phyloP scores from a whole-genome alignment of 192 early-diverging fungal species.

The Funneliformis geosporum region DNA sequence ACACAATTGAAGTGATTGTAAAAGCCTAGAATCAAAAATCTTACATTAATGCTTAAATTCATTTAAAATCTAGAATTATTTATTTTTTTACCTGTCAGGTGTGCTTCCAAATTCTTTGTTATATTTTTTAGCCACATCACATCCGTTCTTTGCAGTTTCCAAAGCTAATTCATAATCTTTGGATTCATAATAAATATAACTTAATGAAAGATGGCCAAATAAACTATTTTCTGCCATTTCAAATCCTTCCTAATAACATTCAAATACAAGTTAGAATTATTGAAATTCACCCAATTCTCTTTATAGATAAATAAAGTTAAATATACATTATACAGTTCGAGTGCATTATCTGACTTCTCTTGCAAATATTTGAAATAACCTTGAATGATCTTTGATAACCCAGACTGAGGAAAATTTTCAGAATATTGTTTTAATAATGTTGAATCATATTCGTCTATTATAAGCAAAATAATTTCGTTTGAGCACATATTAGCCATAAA shows the following conservation, averaged over 20 bases:
- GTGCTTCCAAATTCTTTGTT: slow-evolving; percentile 34
- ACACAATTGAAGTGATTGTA: slow-evolving; percentile 55
- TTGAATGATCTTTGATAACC: slow-evolving; percentile 48
- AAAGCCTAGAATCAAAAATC: slow-evolving; percentile 41
- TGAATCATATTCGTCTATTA: slow-evolving; percentile 49
- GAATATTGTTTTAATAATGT: slow-evolving; percentile 44
- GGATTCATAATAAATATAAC: slow-evolving; percentile 51
- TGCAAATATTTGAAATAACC: slow-evolving; percentile 43
- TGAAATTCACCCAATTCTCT: background rate
- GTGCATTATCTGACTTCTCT: slow-evolving; percentile 36
- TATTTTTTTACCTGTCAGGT: slow-evolving; percentile 47
- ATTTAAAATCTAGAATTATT: background rate
- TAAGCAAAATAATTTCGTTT: background rate
- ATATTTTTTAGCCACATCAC: slow-evolving; percentile 40
- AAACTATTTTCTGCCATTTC: slow-evolving; percentile 40
- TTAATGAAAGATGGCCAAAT: slow-evolving; percentile 51
- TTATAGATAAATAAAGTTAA: background rate
- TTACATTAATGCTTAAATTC: background rate
- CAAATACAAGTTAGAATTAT: background rate
- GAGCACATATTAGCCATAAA: background rate
- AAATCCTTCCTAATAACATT: slow-evolving; percentile 46
- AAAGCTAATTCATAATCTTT: slow-evolving; percentile 55
- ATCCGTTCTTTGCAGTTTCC: slow-evolving; percentile 51
- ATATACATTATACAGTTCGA: slow-evolving; percentile 43
- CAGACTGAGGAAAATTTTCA: slow-evolving; percentile 47